phyloP scores from a whole-genome alignment of 306 rosid genomes.

The Vicia faba region DNA sequence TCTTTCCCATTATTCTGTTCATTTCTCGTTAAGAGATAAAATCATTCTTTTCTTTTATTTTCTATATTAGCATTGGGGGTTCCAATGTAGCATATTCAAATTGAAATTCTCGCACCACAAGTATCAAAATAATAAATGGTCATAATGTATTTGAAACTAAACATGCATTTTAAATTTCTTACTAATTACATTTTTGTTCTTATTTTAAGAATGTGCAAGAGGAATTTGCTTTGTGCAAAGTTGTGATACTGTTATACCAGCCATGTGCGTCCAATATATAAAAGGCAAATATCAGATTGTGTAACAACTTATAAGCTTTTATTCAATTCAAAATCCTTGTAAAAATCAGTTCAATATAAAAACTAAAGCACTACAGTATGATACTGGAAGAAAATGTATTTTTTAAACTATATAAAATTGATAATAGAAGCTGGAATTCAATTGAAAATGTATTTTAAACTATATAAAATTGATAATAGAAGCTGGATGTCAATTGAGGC shows the following conservation, averaged over 20 bases:
- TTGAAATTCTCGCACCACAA: conserved; percentile 3
- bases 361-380: neutral
- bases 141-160: too few species aligned
- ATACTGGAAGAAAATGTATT: too few species aligned
- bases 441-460: too few species aligned
- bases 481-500: too few species aligned
- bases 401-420: too few species aligned
- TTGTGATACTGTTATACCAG: conserved; percentile 17
- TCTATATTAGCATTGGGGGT: neutral
- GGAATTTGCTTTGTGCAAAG: neutral
- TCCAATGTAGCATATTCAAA: neutral
- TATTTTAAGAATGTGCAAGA: neutral
- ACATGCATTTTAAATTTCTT: neutral
- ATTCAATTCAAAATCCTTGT: neutral
- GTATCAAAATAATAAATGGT: too few species aligned
- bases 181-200: neutral
- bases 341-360: neutral
- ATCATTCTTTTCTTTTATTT: neutral
- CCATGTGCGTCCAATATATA: neutral
- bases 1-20: neutral
- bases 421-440: too few species aligned
- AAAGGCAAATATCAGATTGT: neutral
- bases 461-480: too few species aligned
- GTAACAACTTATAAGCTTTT: neutral
- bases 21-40: neutral